These are phyloP conservation scores for fission yeast (Schizosaccharomyces pombe) DNA, from an alignment of 805 yeast species.

Conservation along the genomic window ASM294v3 CU329670.1:654501-655000, in stretches of 20 bases:
- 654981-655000: background rate
- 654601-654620: background rate
- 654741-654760: background rate
- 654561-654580: background rate
- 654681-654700: background rate
- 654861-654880: background rate
- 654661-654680: background rate
- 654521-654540: background rate
- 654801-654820: background rate
- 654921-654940: background rate
- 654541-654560: background rate
- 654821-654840: background rate
- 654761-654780: background rate
- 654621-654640: slow-evolving; percentile 1
- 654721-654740: background rate
- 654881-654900: background rate
- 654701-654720: background rate
- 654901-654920: background rate
- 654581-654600: background rate
- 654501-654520: background rate
- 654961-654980: background rate
- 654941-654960: background rate
- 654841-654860: background rate
- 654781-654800: background rate
- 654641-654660: background rate